These are phyloP conservation scores for Vigna nakashimae DNA, from an alignment of 306 rosid genomes.

Conservation along the genomic window DNA sequence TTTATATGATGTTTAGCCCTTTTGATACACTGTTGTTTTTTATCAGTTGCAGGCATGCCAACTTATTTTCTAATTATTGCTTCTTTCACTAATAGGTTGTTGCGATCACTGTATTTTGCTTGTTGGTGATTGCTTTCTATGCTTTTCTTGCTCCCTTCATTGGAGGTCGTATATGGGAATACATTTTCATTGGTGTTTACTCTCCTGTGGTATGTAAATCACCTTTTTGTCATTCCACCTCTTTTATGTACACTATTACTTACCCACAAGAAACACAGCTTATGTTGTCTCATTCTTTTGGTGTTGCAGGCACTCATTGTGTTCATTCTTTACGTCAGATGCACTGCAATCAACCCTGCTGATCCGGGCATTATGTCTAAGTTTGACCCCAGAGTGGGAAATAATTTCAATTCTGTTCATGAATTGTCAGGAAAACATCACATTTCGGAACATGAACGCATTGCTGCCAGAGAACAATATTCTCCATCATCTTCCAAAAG, in stretches of 20 bases:
- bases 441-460: slow-evolving; percentile 64
- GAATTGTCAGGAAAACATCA: slow-evolving; percentile 62
- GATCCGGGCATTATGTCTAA: slow-evolving; percentile 96
- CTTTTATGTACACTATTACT: slow-evolving; percentile 24
- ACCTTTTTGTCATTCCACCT: slow-evolving; percentile 25
- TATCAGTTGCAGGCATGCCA: slow-evolving; percentile 38
- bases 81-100: slow-evolving; percentile 71
- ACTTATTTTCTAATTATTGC: slow-evolving; percentile 44
- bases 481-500: slow-evolving; percentile 81
- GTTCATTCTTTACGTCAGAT: slow-evolving; percentile 90
- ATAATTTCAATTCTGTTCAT: slow-evolving; percentile 53
- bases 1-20: slow-evolving; percentile 28
- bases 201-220: slow-evolving; percentile 80
- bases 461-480: slow-evolving; percentile 60
- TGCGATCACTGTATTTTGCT: slow-evolving; percentile 88
- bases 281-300: slow-evolving; percentile 45
- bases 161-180: slow-evolving; percentile 86
- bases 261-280: slow-evolving; percentile 20
- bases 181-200: slow-evolving; percentile 69
- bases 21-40: slow-evolving; percentile 16
- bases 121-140: slow-evolving; percentile 90
- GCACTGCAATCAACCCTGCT: slow-evolving; percentile 98
- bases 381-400: slow-evolving; percentile 60
- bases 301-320: slow-evolving; percentile 86
- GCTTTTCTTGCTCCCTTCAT: slow-evolving; percentile 94